Percentiles rank a stretch among this genome's conserved stretches.
Conservation (phyloP, 73 alveolate genomes). For the Uronychia setigera region DNA sequence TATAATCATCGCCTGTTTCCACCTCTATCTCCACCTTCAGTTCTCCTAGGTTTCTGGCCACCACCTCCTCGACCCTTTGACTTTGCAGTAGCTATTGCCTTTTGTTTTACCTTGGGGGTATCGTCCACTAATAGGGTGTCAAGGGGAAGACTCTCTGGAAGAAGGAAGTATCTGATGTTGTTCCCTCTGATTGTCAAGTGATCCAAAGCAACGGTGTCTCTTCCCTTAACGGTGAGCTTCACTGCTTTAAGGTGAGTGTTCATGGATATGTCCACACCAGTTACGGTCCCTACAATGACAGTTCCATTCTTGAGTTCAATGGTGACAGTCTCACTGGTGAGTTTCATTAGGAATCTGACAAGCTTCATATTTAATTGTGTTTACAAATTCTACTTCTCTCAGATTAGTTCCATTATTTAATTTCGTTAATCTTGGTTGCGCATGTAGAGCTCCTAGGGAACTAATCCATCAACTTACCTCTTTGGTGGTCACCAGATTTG, state of each 20-base stretch:
- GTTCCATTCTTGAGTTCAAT: constrained; percentile 99
- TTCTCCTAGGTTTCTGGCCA: no score
- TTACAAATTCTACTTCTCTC: not conserved
- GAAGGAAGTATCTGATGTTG: constrained; percentile 91
- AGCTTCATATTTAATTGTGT: constrained; percentile 75
- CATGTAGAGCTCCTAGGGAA: constrained; percentile 2
- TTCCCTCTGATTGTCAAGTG: constrained; percentile 99
- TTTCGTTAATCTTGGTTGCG: no score
- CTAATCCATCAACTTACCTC: not conserved
- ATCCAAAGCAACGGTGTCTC: constrained; percentile 94
- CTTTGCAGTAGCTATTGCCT: no score
- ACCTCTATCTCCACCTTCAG: no score
- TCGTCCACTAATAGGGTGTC: constrained; percentile 87
- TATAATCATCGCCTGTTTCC: no score
- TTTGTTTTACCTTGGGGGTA: constrained; percentile 19
- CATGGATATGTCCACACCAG: constrained; percentile 99
- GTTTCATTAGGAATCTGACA: constrained; percentile 96
- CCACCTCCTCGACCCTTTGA: no score
- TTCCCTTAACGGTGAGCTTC: constrained; percentile 96
- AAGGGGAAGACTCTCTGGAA: constrained; percentile 94
- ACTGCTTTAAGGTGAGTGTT: constrained; percentile 88
- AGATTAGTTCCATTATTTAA: no score
- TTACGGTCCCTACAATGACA: constrained; percentile 92
- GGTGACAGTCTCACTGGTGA: constrained; percentile 96
- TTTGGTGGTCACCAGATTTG: not conserved